Percentiles rank a stretch among this genome's conserved stretches.
These are phyloP conservation scores for Aspergillus conjunctus DNA, from an alignment of 495 filamentous ascomycete genomes.

Conservation along the genomic window DNA sequence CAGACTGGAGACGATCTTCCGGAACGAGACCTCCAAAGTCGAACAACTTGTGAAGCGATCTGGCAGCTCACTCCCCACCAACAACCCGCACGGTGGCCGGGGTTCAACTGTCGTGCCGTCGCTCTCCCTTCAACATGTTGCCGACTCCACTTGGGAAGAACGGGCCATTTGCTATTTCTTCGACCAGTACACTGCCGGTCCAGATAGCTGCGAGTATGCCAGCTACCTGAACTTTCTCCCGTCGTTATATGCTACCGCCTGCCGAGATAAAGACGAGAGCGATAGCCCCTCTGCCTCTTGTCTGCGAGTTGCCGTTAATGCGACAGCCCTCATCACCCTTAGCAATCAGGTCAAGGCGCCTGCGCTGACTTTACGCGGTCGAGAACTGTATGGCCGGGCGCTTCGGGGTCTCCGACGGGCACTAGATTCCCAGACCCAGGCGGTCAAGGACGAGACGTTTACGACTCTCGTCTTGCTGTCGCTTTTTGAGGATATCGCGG, in stretches of 20 bases:
- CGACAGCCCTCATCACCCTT: constrained; percentile 42
- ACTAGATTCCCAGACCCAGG: constrained; percentile 33
- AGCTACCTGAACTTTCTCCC: constrained; percentile 44
- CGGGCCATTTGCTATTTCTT: constrained; percentile 50
- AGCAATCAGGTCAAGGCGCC: constrained; percentile 36
- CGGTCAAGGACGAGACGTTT: constrained; percentile 46
- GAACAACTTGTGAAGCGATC: constrained; percentile 33
- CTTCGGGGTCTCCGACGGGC: constrained; percentile 36
- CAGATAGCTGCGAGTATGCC: constrained; percentile 26
- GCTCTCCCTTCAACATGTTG: constrained; percentile 27
- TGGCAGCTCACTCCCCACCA: constrained; percentile 13
- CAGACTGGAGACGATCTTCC: constrained; percentile 42
- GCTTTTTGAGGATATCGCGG: constrained; percentile 46
- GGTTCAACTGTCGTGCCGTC: constrained; percentile 2
- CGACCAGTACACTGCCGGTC: constrained; percentile 42
- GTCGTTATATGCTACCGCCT: constrained; percentile 33
- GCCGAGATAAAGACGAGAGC: constrained; percentile 23
- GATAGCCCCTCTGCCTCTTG: constrained; percentile 29
- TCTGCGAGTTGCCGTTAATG: constrained; percentile 45
- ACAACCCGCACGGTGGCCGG: constrained; percentile 1
- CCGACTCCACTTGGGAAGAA: constrained; percentile 44
- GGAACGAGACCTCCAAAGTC: constrained; percentile 42
- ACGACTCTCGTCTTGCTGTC: constrained; percentile 43
- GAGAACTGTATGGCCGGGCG: constrained; percentile 40
- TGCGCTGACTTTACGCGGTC: constrained; percentile 34